These are phyloP conservation scores for Cocos nucifera DNA, from an alignment of 176 grass and related monocot genomes.

Conservation along the genomic window DNA sequence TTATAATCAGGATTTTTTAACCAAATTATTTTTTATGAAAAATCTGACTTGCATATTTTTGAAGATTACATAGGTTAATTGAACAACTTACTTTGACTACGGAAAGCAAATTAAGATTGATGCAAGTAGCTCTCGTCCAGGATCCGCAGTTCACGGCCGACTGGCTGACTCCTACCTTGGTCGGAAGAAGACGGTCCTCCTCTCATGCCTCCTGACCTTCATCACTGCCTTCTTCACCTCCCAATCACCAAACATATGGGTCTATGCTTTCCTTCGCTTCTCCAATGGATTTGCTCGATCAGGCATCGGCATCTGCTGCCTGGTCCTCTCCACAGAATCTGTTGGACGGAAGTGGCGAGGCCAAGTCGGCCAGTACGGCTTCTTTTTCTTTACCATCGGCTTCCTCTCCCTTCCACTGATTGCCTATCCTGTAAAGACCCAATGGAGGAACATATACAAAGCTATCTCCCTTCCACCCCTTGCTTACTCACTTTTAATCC, in stretches of 20 bases:
- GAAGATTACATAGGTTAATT: too few species aligned
- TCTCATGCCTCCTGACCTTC: slow-evolving; percentile 29
- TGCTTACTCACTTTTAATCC: slow-evolving; percentile 26
- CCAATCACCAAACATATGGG: slow-evolving; percentile 34
- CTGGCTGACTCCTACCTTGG: slow-evolving; percentile 40
- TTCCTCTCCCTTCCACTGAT: slow-evolving; percentile 42
- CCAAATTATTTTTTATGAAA: too few species aligned
- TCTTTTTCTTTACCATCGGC: slow-evolving; percentile 46
- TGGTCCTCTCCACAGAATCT: slow-evolving; percentile 39
- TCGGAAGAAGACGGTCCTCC: slow-evolving; percentile 29
- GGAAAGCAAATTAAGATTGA: too few species aligned
- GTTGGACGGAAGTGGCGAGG: slow-evolving; percentile 39
- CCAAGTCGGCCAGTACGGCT: slow-evolving; percentile 51
- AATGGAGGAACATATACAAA: slow-evolving; percentile 42
- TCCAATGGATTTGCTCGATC: slow-evolving; percentile 34
- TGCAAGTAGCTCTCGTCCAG: slow-evolving; percentile 2
- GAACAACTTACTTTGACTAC: too few species aligned
- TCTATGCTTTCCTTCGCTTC: slow-evolving; percentile 39
- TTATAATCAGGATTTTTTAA: too few species aligned
- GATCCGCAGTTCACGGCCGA: slow-evolving; percentile 33
- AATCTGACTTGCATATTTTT: too few species aligned
- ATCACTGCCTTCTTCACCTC: slow-evolving; percentile 37
- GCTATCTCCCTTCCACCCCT: slow-evolving; percentile 38
- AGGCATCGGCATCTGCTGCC: slow-evolving; percentile 45
- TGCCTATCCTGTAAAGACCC: slow-evolving; percentile 26